Evolutionary conservation across 2,329 filamentous ascomycete species (phyloP).

Genomic region (Cytospora schulzeri): DNA sequence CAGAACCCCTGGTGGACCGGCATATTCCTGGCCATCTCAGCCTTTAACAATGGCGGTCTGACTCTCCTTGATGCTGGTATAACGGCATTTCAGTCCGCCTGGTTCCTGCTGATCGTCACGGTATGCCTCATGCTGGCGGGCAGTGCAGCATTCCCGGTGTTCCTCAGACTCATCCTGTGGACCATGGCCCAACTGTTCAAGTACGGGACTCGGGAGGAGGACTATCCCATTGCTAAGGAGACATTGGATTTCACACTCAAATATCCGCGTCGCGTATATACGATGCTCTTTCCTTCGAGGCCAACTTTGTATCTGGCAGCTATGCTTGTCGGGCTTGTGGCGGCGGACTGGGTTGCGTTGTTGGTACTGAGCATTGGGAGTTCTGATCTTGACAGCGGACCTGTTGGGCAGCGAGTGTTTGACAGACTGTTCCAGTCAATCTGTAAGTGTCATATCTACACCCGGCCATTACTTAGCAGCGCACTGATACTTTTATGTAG

Average conservation of each 20-base stretch:
- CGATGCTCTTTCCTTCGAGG: conserved; percentile 63
- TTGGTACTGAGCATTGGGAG: conserved; percentile 57
- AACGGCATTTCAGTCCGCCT: conserved; percentile 44
- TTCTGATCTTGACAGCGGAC: conserved; percentile 45
- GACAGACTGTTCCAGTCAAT: conserved; percentile 55
- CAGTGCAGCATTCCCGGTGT: conserved; percentile 55
- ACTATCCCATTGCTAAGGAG: conserved; percentile 41
- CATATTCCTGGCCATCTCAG: conserved; percentile 56
- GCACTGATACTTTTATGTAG: neutral
- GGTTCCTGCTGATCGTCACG: conserved; percentile 36
- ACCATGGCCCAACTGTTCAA: conserved; percentile 26
- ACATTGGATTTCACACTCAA: conserved; percentile 53
- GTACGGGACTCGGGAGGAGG: conserved; percentile 38
- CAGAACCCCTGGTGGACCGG: conserved; percentile 59
- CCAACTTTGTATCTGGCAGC: conserved; percentile 51
- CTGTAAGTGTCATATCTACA: conserved; percentile 7
- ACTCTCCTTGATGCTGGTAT: conserved; percentile 58
- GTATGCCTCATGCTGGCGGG: conserved; percentile 45
- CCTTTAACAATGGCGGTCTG: conserved; percentile 61
- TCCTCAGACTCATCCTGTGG: conserved; percentile 41
- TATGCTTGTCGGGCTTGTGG: conserved; percentile 51
- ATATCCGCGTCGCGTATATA: conserved; percentile 61
- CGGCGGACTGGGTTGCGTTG: conserved; percentile 56
- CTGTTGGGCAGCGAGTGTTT: conserved; percentile 48
- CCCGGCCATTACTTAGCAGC: fast-evolving